Conservation (phyloP, 371 early-diverging fungal genomes). For the Haplosporangium sp. region DNA sequence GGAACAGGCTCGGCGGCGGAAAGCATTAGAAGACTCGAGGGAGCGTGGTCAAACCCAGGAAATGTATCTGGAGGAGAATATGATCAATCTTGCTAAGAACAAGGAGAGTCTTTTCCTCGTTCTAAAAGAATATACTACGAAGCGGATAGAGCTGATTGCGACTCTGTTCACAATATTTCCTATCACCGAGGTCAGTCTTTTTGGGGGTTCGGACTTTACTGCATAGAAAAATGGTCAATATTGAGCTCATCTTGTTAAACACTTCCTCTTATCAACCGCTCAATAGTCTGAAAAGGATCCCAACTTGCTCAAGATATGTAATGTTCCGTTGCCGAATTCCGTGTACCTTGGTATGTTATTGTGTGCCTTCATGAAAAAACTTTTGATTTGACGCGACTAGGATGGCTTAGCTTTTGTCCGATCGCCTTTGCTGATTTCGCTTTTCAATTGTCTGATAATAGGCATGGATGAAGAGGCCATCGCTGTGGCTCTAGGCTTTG, state of each 20-base stretch:
- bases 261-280: not conserved
- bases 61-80: slow-evolving; percentile 61
- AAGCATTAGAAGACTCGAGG: slow-evolving; percentile 33
- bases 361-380: no score
- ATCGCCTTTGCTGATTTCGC: no score
- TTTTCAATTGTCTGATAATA: not conserved
- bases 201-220: no score
- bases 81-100: slow-evolving; percentile 58
- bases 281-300: slow-evolving; percentile 62
- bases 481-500: slow-evolving; percentile 80
- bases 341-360: slow-evolving; percentile 56
- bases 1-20: slow-evolving; percentile 36
- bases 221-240: not conserved
- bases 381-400: no score
- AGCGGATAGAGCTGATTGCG: slow-evolving; percentile 67
- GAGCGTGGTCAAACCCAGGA: slow-evolving; percentile 52
- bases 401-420: no score
- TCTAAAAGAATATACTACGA: slow-evolving; percentile 57
- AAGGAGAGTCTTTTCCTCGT: slow-evolving; percentile 60
- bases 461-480: slow-evolving; percentile 76
- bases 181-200: slow-evolving; percentile 58
- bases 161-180: slow-evolving; percentile 74
- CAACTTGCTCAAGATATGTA: slow-evolving; percentile 70
- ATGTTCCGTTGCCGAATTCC: slow-evolving; percentile 74
- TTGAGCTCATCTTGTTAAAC: not conserved